phyloP scores from a whole-genome alignment of 768 basidiomycete genomes.

The Tylopilus cervinicoccineus region DNA sequence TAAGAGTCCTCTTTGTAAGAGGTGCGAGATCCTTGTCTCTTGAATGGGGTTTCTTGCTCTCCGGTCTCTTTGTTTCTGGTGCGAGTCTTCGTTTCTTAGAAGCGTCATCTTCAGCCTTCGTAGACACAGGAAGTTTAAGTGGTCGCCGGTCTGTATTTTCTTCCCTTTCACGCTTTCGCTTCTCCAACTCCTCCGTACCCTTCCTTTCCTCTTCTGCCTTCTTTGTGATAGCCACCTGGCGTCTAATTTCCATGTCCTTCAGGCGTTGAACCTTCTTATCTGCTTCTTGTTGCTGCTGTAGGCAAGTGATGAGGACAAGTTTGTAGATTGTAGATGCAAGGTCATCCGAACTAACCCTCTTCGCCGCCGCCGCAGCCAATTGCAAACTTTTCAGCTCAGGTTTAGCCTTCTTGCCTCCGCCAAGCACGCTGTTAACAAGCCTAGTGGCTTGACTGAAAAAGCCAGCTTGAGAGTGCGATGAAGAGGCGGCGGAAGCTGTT shows the following conservation, averaged over 20 bases:
- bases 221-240: conserved; percentile 64
- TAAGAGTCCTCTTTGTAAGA: conserved; percentile 25
- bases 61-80: conserved; percentile 50
- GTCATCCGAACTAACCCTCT: conserved; percentile 61
- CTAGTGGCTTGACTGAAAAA: conserved; percentile 71
- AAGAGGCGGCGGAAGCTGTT: conserved; percentile 40
- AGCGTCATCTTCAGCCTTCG: conserved; percentile 71
- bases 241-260: conserved; percentile 79
- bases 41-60: conserved; percentile 57
- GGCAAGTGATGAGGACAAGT: conserved; percentile 4
- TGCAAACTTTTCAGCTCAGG: conserved; percentile 79
- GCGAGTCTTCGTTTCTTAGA: conserved; percentile 68
- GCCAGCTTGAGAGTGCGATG: conserved; percentile 46
- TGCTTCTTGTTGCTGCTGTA: conserved; percentile 83
- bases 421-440: conserved; percentile 61
- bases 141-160: conserved; percentile 69
- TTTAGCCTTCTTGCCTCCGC: conserved; percentile 67
- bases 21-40: conserved; percentile 43
- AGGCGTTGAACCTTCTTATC: conserved; percentile 73
- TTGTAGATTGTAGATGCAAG: not conserved
- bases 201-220: conserved; percentile 82
- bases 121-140: conserved; percentile 39
- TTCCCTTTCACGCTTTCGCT: conserved; percentile 78
- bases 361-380: conserved; percentile 77
- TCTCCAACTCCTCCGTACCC: conserved; percentile 68